phyloP scores from a whole-genome alignment of 306 rosid genomes.

The Glycyrrhiza uralensis region DNA sequence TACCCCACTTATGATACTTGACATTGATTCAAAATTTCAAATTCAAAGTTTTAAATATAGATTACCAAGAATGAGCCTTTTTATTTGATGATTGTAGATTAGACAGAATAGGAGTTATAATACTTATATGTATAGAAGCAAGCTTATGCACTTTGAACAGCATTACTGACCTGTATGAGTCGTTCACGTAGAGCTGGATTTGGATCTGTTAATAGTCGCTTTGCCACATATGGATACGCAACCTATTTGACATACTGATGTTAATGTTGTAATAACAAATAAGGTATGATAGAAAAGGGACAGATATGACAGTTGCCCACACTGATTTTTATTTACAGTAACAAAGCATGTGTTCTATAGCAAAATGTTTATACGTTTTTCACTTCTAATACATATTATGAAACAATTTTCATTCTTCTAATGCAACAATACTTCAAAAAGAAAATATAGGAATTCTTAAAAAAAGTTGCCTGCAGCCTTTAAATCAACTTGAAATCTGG shows the following conservation, averaged over 20 bases:
- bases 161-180: constrained; percentile 79
- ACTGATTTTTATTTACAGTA: constrained; percentile 12
- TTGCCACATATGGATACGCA: constrained; percentile 97
- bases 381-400: constrained; percentile 6
- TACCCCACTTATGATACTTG: background rate
- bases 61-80: background rate
- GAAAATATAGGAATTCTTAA: background rate
- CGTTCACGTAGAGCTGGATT: constrained; percentile 98
- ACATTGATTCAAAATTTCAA: constrained; percentile 10
- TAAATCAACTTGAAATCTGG: constrained; percentile 18
- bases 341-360: background rate
- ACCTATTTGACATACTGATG: constrained; percentile 54
- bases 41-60: background rate
- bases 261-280: constrained; percentile 18
- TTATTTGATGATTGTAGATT: constrained; percentile 1
- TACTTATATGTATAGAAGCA: background rate
- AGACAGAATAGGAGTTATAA: background rate
- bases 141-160: constrained; percentile 17
- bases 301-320: constrained; percentile 11
- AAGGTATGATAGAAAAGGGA: constrained; percentile 17
- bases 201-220: constrained; percentile 93
- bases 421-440: background rate
- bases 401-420: background rate
- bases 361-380: background rate
- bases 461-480: constrained; percentile 12